Conservation (phyloP, 2,329 filamentous ascomycete species). For the Cladosporium oxysporum region DNA sequence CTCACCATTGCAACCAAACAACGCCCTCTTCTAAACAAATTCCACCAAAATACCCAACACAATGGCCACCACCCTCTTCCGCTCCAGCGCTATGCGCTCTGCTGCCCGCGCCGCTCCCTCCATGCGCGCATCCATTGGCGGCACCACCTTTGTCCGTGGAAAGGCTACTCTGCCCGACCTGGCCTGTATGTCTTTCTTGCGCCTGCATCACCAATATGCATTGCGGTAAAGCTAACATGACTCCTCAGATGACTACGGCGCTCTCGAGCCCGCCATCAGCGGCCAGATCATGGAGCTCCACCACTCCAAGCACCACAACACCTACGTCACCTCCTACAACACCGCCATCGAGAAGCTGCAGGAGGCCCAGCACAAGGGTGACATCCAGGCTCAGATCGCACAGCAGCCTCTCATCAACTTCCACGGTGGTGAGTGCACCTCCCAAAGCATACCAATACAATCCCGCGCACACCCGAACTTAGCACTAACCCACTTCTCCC, state of each 20-base stretch:
- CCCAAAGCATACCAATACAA: background rate
- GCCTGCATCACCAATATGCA: constrained; percentile 28
- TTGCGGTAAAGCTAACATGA: constrained; percentile 14
- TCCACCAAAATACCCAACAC: constrained; percentile 29
- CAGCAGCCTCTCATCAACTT: constrained; percentile 64
- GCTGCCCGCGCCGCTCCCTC: constrained; percentile 69
- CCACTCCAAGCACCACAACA: constrained; percentile 92
- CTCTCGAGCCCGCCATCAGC: constrained; percentile 81
- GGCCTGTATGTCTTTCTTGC: constrained; percentile 55
- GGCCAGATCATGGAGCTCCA: constrained; percentile 96
- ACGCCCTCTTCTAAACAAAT: constrained; percentile 18
- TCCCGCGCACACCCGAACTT: background rate
- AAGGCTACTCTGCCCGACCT: constrained; percentile 95
- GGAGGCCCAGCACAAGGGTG: constrained; percentile 55
- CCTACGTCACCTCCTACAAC: constrained; percentile 90
- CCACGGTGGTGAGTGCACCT: constrained; percentile 54
- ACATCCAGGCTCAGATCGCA: constrained; percentile 57
- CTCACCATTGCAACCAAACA: background rate
- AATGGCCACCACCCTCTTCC: constrained; percentile 78
- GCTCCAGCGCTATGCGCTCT: constrained; percentile 68
- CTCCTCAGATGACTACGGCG: constrained; percentile 83
- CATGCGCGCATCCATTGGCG: constrained; percentile 61
- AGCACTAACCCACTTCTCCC: background rate
- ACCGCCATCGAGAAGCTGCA: constrained; percentile 71
- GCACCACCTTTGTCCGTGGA: constrained; percentile 75